Percentiles rank a stretch among this genome's conserved stretches.
Evolutionary conservation across 225 moss, liverwort and hornwort genomes (phyloP).

Genomic region (Polytrichum commune): DNA sequence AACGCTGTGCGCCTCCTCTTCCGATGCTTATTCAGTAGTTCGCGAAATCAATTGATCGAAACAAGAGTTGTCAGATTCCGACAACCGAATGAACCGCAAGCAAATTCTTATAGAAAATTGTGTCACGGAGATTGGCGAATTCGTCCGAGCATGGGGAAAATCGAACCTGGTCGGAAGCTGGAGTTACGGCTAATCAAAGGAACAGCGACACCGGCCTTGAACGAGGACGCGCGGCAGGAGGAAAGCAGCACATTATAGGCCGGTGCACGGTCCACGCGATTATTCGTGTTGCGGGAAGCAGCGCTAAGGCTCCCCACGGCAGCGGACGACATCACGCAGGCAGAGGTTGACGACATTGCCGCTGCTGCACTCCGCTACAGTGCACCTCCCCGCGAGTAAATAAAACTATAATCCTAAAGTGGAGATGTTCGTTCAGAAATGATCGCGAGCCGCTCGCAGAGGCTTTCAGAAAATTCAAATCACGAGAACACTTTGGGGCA

Average conservation of each 20-base stretch:
- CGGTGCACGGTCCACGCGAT: constrained; percentile 1
- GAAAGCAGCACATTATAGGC: constrained; percentile 29
- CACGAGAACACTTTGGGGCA: too few species aligned
- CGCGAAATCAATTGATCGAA: too few species aligned
- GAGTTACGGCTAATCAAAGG: constrained; percentile 18
- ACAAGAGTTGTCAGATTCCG: too few species aligned
- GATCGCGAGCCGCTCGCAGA: too few species aligned
- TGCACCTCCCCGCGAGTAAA: background rate
- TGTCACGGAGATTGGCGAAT: too few species aligned
- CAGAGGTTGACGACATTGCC: constrained; percentile 47
- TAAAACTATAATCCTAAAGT: too few species aligned
- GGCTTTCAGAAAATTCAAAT: too few species aligned
- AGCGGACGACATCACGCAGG: constrained; percentile 41
- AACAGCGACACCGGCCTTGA: constrained; percentile 26
- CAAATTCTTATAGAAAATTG: too few species aligned
- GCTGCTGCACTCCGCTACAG: constrained; percentile 4
- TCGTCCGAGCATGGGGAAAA: background rate
- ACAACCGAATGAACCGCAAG: too few species aligned
- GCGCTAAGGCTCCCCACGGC: constrained; percentile 27
- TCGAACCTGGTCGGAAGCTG: constrained; percentile 30
- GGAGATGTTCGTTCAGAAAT: too few species aligned
- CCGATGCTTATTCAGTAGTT: too few species aligned
- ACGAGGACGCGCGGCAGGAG: constrained; percentile 18
- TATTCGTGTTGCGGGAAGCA: constrained; percentile 21
- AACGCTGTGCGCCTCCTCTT: too few species aligned